Base-by-base conservation (phyloP, 192 early-diverging fungal species). In the Gorgonomyces haynaldii region DNA sequence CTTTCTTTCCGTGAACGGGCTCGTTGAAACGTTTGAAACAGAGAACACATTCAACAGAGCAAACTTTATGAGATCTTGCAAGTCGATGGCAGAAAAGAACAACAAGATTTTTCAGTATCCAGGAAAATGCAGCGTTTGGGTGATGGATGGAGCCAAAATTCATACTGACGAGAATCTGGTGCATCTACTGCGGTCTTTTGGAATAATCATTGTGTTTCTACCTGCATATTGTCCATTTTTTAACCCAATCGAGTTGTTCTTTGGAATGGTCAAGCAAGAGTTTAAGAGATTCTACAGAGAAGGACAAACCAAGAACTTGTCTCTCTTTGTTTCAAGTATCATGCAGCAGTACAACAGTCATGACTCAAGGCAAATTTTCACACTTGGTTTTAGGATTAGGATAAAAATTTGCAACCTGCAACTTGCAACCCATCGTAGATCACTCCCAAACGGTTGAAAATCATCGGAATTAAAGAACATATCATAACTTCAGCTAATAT, bases 171-270 rank as follows among this genome's bases (percentile, higher is more conserved):
- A 19, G n/a, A 9, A 42, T 41, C 3, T 42, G 0, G 40, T 42
- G 0, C 5, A 42, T 23, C 7, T 42, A 9, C 3, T 58, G 5
- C 6, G 53, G 1, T 45, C 36, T 1, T 7, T 43, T 30, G 48
- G 53, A 10, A 16, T 61, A 4, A 24, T 31, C 20, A 9, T 30
- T 4, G 17, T 61, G 0, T 61, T 50, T 29, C 35, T 61, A 8
- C 53, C 58, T 24, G 53, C 60, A 0, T 61, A 56, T 28, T 50
- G 53, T 42, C 58, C 52, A 29, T 56, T 56, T 27, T 56, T 50
- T 30, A 61, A 55, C 32, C 45, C 46, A 1, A 61, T 61, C 48
- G 60, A 61, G 42, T 39, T 55, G 1, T 21, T 61, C 1, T 61
- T 61, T 43, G 49, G 53, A 8, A 30, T 50, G 12, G 48, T 61